A percentile compares a stretch with the other conserved stretches of the same genome.
These are phyloP conservation scores for Monosporozyma yasuniensis DNA, from an alignment of 805 yeast species.

Conservation along the genomic window DNA sequence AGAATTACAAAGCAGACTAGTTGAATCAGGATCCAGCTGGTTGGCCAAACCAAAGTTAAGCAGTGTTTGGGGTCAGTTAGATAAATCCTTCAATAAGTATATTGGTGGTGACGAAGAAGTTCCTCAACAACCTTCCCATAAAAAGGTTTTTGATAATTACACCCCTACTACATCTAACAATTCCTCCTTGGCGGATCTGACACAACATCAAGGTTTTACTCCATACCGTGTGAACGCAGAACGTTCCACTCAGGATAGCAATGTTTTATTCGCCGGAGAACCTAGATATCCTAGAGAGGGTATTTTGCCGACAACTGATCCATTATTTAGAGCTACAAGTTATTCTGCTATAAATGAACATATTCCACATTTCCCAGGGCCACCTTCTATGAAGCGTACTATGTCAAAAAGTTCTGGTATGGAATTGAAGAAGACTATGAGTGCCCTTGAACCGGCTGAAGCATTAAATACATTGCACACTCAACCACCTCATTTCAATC, in stretches of 20 bases:
- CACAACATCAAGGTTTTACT: slow-evolving; percentile 19
- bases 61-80: slow-evolving; percentile 81
- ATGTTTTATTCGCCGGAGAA: background rate
- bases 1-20: slow-evolving; percentile 38
- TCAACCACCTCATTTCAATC: background rate
- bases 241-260: background rate
- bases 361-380: background rate
- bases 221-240: slow-evolving; percentile 9
- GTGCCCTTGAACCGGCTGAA: background rate
- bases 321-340: background rate
- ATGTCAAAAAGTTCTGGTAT: background rate
- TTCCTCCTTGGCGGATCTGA: slow-evolving; percentile 34
- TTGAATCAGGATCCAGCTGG: slow-evolving; percentile 59
- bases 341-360: background rate
- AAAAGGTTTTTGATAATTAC: slow-evolving; percentile 61
- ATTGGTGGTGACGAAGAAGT: slow-evolving; percentile 76
- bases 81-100: slow-evolving; percentile 66
- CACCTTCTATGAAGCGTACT: background rate
- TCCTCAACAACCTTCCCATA: slow-evolving; percentile 26
- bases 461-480: background rate
- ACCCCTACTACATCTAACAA: slow-evolving; percentile 61
- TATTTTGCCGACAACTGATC: background rate
- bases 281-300: background rate
- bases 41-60: slow-evolving; percentile 69
- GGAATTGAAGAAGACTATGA: background rate